A percentile compares a stretch with the other conserved stretches of the same genome.
These are phyloP conservation scores for Dacryopinax spathularia DNA, from an alignment of 768 basidiomycete genomes.

Conservation along the genomic window DNA sequence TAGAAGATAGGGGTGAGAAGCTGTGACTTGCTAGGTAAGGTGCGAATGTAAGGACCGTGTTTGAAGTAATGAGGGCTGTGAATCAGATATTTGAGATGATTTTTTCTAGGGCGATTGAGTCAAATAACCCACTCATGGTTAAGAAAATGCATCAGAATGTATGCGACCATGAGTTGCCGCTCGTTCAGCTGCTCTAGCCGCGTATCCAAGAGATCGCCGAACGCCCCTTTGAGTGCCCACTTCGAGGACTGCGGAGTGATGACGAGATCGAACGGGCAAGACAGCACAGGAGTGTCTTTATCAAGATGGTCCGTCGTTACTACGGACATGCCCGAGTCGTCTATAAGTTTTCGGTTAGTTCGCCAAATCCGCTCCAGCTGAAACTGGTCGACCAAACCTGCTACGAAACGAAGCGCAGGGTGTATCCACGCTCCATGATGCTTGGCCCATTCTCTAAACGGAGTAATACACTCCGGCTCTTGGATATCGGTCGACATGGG, in stretches of 20 bases:
- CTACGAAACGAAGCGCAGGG: not conserved
- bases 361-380: not conserved
- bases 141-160: conserved; percentile 46
- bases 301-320: not conserved
- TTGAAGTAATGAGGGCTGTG: conserved; percentile 11
- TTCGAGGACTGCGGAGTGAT: not conserved
- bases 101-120: not conserved
- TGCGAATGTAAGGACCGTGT: conserved; percentile 45
- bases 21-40: conserved; percentile 42
- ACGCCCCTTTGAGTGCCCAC: not conserved
- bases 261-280: not conserved
- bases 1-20: conserved; percentile 68
- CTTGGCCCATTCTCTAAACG: not conserved
- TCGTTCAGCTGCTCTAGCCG: conserved; percentile 20
- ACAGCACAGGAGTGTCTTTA: not conserved
- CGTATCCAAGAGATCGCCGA: not conserved
- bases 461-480: not conserved
- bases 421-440: conserved; percentile 3
- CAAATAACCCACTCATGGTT: conserved; percentile 25
- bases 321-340: not conserved
- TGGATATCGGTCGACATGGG: not conserved
- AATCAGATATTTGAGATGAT: conserved; percentile 10
- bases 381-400: not conserved
- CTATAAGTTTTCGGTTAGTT: not conserved
- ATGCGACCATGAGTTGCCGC: conserved; percentile 53